phyloP scores from a whole-genome alignment of 1,139 yeast genomes.

The Saccharomyces pastorianus region DNA sequence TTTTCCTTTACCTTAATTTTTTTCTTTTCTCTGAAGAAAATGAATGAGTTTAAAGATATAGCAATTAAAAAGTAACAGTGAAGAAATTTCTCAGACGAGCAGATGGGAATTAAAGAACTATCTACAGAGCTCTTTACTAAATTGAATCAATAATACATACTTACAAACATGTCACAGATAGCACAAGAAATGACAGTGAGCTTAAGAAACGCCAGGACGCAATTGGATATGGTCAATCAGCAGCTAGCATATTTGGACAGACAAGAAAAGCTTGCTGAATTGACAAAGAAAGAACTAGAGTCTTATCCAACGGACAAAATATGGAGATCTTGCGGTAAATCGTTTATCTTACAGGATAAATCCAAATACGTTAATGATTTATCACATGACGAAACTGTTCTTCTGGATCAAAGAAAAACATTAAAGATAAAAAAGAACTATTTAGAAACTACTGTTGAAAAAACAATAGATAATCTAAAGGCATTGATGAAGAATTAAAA shows the following conservation, averaged over 20 bases:
- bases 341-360: slow-evolving; percentile 42
- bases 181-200: slow-evolving; percentile 55
- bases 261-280: slow-evolving; percentile 48
- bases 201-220: slow-evolving; percentile 51
- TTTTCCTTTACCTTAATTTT: neutral
- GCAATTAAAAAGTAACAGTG: neutral
- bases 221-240: slow-evolving; percentile 52
- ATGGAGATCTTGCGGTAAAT: slow-evolving; percentile 83
- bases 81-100: neutral
- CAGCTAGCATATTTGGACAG: slow-evolving; percentile 53
- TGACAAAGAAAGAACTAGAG: slow-evolving; percentile 49
- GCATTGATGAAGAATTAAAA: slow-evolving; percentile 5
- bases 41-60: neutral
- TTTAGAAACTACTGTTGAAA: slow-evolving; percentile 68
- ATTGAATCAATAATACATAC: neutral
- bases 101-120: neutral
- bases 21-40: neutral
- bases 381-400: slow-evolving; percentile 43
- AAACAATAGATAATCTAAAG: slow-evolving; percentile 56
- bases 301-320: slow-evolving; percentile 41
- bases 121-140: neutral
- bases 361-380: slow-evolving; percentile 46
- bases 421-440: slow-evolving; percentile 63
- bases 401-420: slow-evolving; percentile 52
- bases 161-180: slow-evolving; percentile 16